These are phyloP conservation scores for Thinopyrum obtusiflorum DNA, from an alignment of 202 grass and related monocot genomes.

Conservation along the genomic window DNA sequence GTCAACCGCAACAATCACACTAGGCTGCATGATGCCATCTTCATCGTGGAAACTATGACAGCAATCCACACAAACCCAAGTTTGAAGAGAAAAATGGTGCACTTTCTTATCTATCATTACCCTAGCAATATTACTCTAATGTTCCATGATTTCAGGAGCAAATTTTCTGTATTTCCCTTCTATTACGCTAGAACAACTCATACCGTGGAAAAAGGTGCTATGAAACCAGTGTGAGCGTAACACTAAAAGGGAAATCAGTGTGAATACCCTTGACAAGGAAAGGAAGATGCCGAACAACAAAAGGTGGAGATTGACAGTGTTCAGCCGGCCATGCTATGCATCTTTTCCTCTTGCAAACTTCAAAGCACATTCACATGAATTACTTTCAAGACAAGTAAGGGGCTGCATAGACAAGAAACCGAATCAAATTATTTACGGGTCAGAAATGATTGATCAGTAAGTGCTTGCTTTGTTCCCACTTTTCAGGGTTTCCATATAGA, in stretches of 20 bases:
- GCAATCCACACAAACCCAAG: too few species aligned
- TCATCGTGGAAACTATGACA: too few species aligned
- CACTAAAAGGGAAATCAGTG: background rate
- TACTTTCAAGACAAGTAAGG: slow-evolving; percentile 28
- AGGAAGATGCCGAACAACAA: slow-evolving; percentile 37
- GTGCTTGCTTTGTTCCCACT: slow-evolving; percentile 13
- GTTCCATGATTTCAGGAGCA: too few species aligned
- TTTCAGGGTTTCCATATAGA: background rate
- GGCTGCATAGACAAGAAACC: background rate
- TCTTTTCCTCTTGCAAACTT: slow-evolving; percentile 27
- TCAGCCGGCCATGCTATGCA: slow-evolving; percentile 12
- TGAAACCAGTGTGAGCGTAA: slow-evolving; percentile 21
- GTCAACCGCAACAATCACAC: too few species aligned
- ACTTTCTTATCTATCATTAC: too few species aligned
- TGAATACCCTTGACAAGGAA: slow-evolving; percentile 3
- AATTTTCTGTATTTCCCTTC: too few species aligned
- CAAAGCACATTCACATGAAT: slow-evolving; percentile 36
- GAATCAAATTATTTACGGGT: background rate
- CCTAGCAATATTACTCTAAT: too few species aligned
- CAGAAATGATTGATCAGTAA: slow-evolving; percentile 21
- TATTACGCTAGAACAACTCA: background rate
- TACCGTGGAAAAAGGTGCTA: background rate
- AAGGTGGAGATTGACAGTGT: background rate
- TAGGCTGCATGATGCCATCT: too few species aligned
- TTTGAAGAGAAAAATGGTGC: too few species aligned